phyloP scores from a whole-genome alignment of 352 stramenopile species.

The Phytophthora citricola region DNA sequence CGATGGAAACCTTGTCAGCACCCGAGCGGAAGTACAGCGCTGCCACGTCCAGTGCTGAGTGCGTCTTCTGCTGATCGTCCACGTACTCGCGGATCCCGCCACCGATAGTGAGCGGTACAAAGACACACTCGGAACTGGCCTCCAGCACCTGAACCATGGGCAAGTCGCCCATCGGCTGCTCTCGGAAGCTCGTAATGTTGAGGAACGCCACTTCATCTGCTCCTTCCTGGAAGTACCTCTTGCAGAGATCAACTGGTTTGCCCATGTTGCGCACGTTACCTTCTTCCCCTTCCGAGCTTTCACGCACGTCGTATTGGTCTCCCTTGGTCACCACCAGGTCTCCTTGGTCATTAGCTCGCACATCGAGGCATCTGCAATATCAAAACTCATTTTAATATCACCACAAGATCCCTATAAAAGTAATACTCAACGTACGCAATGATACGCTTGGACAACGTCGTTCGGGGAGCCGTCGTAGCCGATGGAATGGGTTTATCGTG shows the following conservation, averaged over 20 bases:
- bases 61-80: slow-evolving; percentile 86
- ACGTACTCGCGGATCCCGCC: slow-evolving; percentile 97
- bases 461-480: slow-evolving; percentile 44
- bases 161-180: slow-evolving; percentile 96
- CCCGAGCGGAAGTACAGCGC: slow-evolving; percentile 97
- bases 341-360: slow-evolving; percentile 95
- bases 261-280: slow-evolving; percentile 97
- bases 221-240: slow-evolving; percentile 96
- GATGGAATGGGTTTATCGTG: slow-evolving; percentile 56
- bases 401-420: slow-evolving; percentile 5
- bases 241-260: slow-evolving; percentile 95
- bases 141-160: slow-evolving; percentile 97
- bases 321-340: slow-evolving; percentile 99
- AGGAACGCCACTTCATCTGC: slow-evolving; percentile 98
- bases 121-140: slow-evolving; percentile 94
- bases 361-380: slow-evolving; percentile 92
- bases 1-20: slow-evolving; percentile 98
- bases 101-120: slow-evolving; percentile 98
- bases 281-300: slow-evolving; percentile 76
- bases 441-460: slow-evolving; percentile 94
- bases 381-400: slow-evolving; percentile 11
- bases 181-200: slow-evolving; percentile 99
- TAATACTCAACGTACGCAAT: slow-evolving; percentile 80
- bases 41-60: slow-evolving; percentile 96
- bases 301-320: slow-evolving; percentile 98